Evolutionary conservation across 208 protist species (phyloP).

Genomic region (Leishmania turanica): DNA sequence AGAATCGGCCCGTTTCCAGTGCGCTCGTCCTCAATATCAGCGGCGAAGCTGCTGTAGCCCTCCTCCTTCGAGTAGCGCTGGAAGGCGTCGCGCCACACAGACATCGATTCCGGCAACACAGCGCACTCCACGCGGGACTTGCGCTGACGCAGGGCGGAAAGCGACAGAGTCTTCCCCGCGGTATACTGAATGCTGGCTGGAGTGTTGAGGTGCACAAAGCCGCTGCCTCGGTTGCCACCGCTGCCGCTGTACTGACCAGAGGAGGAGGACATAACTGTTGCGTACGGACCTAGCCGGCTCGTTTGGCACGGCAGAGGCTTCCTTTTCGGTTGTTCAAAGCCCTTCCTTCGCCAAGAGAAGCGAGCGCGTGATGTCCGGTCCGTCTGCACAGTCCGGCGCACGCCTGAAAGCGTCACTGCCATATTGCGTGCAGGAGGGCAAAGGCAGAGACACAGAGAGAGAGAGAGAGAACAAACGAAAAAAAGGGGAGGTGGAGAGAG

Average conservation of each 20-base stretch:
- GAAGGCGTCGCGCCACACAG: slow-evolving; percentile 63
- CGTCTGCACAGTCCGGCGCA: background rate
- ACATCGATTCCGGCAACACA: slow-evolving; percentile 49
- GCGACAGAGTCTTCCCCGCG: slow-evolving; percentile 55
- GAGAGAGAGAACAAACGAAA: background rate
- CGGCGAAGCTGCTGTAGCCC: slow-evolving; percentile 58
- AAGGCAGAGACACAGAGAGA: too few species aligned
- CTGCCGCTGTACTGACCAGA: background rate
- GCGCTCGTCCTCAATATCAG: slow-evolving; percentile 68
- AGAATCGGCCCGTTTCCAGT: slow-evolving; percentile 57
- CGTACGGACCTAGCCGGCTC: too few species aligned
- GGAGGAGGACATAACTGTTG: background rate
- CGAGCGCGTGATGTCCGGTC: background rate
- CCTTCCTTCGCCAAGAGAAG: background rate
- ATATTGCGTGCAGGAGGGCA: background rate
- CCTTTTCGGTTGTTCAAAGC: background rate
- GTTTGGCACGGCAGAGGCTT: background rate
- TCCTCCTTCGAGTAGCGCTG: slow-evolving; percentile 44
- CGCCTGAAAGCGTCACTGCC: too few species aligned
- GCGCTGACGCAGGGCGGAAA: slow-evolving; percentile 55
- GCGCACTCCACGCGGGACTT: slow-evolving; percentile 70
- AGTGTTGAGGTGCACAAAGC: slow-evolving; percentile 91
- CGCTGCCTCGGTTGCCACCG: slow-evolving; percentile 48
- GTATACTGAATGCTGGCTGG: slow-evolving; percentile 81
- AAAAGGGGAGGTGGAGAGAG: background rate